phyloP scores from a whole-genome alignment of 495 filamentous ascomycete species.

The Cercophora scortea region DNA sequence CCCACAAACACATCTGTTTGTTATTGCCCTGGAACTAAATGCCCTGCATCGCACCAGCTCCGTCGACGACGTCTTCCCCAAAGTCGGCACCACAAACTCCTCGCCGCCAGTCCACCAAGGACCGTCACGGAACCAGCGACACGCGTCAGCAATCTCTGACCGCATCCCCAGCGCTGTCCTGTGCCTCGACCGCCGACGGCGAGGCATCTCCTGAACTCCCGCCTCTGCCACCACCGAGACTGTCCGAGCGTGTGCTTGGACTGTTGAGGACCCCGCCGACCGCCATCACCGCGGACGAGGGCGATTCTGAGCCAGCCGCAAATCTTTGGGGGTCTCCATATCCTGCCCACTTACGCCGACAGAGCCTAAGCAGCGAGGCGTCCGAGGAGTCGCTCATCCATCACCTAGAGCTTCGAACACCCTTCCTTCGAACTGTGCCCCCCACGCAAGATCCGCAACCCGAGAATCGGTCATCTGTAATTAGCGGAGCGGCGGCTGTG shows the following conservation, averaged over 20 bases:
- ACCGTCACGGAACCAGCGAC: slow-evolving; percentile 11
- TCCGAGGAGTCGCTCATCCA: slow-evolving; percentile 47
- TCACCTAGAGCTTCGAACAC: slow-evolving; percentile 42
- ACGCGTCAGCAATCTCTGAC: slow-evolving; percentile 19
- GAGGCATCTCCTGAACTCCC: slow-evolving; percentile 46
- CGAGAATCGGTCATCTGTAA: slow-evolving; percentile 30
- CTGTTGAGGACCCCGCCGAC: slow-evolving; percentile 43
- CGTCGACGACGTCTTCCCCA: slow-evolving; percentile 44
- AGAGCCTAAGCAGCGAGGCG: slow-evolving; percentile 43
- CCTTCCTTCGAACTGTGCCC: slow-evolving; percentile 43
- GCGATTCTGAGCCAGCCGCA: slow-evolving; percentile 43
- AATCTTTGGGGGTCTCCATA: slow-evolving; percentile 73
- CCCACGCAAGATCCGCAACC: slow-evolving; percentile 23
- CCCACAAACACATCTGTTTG: not conserved
- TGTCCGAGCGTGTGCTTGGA: slow-evolving; percentile 39
- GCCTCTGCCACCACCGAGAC: slow-evolving; percentile 39
- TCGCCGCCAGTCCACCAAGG: slow-evolving; percentile 45
- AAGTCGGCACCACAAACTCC: slow-evolving; percentile 33
- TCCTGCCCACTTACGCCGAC: slow-evolving; percentile 43
- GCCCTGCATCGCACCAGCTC: not conserved
- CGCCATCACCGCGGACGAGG: slow-evolving; percentile 19
- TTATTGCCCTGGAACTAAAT: not conserved
- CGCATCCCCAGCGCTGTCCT: slow-evolving; percentile 40
- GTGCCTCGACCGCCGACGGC: slow-evolving; percentile 45
- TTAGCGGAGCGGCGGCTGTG: slow-evolving; percentile 44